Evolutionary conservation across 257 asterid species (phyloP).

Genomic region (Ehretia macrophylla): DNA sequence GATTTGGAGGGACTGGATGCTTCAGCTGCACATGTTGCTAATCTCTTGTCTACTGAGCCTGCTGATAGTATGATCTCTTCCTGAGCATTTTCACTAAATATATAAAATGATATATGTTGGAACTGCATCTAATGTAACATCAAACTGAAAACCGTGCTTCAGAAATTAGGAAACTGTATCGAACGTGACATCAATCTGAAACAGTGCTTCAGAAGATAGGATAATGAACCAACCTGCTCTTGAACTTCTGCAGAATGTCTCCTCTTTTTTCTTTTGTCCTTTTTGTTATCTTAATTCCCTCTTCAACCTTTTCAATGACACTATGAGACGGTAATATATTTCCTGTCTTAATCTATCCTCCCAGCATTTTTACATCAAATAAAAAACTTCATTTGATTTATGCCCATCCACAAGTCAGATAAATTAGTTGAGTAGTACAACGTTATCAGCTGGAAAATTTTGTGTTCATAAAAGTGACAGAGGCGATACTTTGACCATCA

Average conservation of each 20-base stretch:
- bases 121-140: neutral
- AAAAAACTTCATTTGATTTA: too few species aligned
- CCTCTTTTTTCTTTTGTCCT: neutral
- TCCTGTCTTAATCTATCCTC: too few species aligned
- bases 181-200: neutral
- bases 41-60: conserved; percentile 77
- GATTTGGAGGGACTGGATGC: conserved; percentile 75
- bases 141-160: neutral
- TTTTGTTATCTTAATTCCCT: neutral
- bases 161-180: neutral
- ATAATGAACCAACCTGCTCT: neutral
- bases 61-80: conserved; percentile 46
- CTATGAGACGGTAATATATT: too few species aligned
- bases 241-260: neutral
- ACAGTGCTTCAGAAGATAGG: neutral
- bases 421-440: too few species aligned
- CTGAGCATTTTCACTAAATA: neutral
- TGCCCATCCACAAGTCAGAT: too few species aligned
- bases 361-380: too few species aligned
- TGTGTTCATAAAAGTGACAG: too few species aligned
- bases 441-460: too few species aligned
- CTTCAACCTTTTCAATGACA: too few species aligned
- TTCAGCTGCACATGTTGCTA: conserved; percentile 76
- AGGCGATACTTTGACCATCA: too few species aligned
- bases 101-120: neutral